phyloP scores from a whole-genome alignment of 2,329 filamentous ascomycete species.

The Colletotrichum shisoi region DNA sequence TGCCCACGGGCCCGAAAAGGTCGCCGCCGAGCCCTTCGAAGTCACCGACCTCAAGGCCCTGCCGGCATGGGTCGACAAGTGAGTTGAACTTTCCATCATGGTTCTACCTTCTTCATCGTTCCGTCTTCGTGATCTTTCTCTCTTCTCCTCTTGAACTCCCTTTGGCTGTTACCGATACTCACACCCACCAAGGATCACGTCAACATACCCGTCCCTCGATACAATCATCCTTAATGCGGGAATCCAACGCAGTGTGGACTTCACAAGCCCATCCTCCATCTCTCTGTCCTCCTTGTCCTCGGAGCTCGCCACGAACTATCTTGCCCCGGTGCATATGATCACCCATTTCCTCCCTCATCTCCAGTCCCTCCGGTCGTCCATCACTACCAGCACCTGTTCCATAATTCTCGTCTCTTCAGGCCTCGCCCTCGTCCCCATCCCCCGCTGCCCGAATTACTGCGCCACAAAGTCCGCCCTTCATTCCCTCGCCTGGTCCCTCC shows the following conservation, averaged over 20 bases:
- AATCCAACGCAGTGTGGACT: constrained; percentile 59
- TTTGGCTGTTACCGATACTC: too few relatives aligned
- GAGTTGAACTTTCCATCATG: constrained; percentile 24
- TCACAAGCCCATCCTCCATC: constrained; percentile 52
- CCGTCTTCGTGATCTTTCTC: background rate
- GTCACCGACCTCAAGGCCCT: constrained; percentile 55
- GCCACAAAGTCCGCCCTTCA: constrained; percentile 63
- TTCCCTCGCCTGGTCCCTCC: constrained; percentile 54
- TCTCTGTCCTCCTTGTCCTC: constrained; percentile 49
- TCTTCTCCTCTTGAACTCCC: too few relatives aligned
- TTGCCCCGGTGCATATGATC: constrained; percentile 54
- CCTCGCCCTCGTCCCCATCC: constrained; percentile 57
- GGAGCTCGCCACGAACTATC: constrained; percentile 60
- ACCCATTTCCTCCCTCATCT: constrained; percentile 58
- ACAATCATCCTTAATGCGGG: constrained; percentile 66
- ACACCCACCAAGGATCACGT: constrained; percentile 45
- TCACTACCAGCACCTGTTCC: constrained; percentile 14
- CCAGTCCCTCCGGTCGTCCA: constrained; percentile 40
- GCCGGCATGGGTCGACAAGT: constrained; percentile 53
- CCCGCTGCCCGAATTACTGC: constrained; percentile 60
- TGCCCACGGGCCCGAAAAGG: constrained; percentile 55
- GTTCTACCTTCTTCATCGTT: background rate
- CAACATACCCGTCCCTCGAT: constrained; percentile 59
- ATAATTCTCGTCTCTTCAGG: constrained; percentile 53
- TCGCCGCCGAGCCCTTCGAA: constrained; percentile 53